Evolutionary conservation across 352 stramenopile species (phyloP), one percentile per base, ranked within the genome.

Genomic region (Hyaloperonospora brassicae): DNA sequence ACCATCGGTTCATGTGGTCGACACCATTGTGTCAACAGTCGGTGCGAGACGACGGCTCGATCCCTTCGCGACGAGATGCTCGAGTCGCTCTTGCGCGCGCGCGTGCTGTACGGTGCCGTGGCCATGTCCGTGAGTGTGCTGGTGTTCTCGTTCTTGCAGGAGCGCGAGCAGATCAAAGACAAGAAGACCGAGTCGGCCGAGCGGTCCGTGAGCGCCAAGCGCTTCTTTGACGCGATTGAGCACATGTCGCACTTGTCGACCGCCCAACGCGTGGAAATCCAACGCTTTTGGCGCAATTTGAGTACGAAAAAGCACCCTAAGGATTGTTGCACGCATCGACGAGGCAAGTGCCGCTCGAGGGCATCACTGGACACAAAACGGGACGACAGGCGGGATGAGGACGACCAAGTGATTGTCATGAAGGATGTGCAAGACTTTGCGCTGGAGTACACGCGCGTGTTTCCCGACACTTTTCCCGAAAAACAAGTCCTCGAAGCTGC

Each of bases 361-460:
- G 14, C 41, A 14, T 45, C 17, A 0, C 12, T 47, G 14, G 52
- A 65, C 1, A 23, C 25, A 1, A 40, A 57, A 17, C 17, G 17
- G 0, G 9, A 51, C 21, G 34, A 55, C 25, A 51, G 8, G 30
- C 17, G 7, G 1, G 43, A 31, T 9, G 17, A 17, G 17, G 38
- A 30, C 11, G 64, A 69, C 22, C 40, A 30, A n/a, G 58, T 87
- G 30, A 10, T 44, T 22, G 51, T 67, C n/a, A 48, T 90, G 39
- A 65, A 73, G 35, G 82, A 88, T 55, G 70, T 92, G 50, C 75
- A 89, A 64, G 57, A 72, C n/a, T 81, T 87, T 41, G 79, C 79
- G 22, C 76, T 85, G 38, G 79, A 89, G 50, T 94, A 92, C 64
- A 80, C 86, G 34, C 74, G 85, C 39, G 77, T 91, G 5, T 94